Conservation (phyloP, 257 asterid genomes). For the Nicotiana benthamiana region DNA sequence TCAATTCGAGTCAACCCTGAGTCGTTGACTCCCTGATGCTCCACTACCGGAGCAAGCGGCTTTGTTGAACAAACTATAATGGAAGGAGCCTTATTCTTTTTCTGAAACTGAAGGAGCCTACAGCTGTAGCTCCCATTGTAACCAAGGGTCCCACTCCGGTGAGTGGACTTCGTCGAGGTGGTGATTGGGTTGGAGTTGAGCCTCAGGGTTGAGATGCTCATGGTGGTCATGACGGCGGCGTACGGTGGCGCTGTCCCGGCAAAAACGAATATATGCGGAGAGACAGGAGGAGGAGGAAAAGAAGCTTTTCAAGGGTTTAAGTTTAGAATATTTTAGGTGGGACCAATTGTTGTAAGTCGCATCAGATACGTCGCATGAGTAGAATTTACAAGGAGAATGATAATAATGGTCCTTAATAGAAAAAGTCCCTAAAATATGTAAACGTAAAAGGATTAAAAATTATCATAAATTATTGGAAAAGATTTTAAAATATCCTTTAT, state of each 20-base stretch:
- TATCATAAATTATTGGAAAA: too few relatives aligned
- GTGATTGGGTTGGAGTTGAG: slow-evolving; percentile 6
- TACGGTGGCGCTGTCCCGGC: neutral
- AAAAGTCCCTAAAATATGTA: too few relatives aligned
- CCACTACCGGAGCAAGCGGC: slow-evolving; percentile 1
- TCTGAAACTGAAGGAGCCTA: neutral
- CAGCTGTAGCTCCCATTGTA: neutral
- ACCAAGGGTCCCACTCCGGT: neutral
- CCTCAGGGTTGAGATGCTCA: slow-evolving; percentile 13
- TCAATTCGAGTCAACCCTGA: slow-evolving; percentile 40
- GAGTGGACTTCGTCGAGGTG: neutral
- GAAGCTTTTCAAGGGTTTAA: neutral
- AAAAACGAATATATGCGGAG: neutral
- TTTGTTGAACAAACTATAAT: neutral
- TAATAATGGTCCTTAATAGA: too few relatives aligned
- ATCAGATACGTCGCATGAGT: too few relatives aligned
- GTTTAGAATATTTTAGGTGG: neutral
- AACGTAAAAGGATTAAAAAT: too few relatives aligned
- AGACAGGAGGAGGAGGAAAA: neutral
- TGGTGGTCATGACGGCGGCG: slow-evolving; percentile 1
- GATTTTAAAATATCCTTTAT: too few relatives aligned
- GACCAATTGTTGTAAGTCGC: neutral
- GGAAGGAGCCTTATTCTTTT: neutral
- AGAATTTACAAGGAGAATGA: too few relatives aligned
- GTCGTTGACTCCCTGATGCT: slow-evolving; percentile 13